A percentile compares a stretch with the other conserved stretches of the same genome.
These are phyloP conservation scores for Nicotiana noctiflora DNA, from an alignment of 257 asterid genomes.

Conservation along the genomic window DNA sequence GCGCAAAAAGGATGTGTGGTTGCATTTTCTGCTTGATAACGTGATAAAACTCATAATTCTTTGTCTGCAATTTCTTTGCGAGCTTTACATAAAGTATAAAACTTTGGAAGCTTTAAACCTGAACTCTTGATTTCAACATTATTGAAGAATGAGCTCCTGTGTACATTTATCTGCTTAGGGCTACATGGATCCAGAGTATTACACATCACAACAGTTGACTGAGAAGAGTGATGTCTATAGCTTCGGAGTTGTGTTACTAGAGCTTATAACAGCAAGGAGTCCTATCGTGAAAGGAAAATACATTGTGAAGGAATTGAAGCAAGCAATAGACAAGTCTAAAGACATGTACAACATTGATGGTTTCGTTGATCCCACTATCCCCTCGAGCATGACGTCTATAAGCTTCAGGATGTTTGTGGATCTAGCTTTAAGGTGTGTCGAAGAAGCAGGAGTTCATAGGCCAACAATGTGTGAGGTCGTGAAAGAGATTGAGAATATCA, in stretches of 20 bases:
- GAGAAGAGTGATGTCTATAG: constrained; percentile 17
- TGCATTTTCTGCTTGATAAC: not conserved
- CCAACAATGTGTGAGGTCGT: constrained; percentile 15
- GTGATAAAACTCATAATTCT: not conserved
- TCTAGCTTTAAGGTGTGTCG: constrained; percentile 8
- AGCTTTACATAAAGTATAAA: not conserved
- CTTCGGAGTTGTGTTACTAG: constrained; percentile 12
- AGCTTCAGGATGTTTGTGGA: constrained; percentile 12
- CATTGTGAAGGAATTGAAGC: constrained; percentile 4
- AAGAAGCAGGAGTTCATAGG: constrained; percentile 8
- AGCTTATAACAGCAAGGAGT: constrained; percentile 10
- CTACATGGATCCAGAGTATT: constrained; percentile 17
- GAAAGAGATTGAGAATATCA: constrained; percentile 15
- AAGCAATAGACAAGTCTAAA: constrained; percentile 11
- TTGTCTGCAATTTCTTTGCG: too few species aligned
- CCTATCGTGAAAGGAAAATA: constrained; percentile 12
- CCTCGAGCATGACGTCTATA: not conserved
- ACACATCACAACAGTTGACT: constrained; percentile 17
- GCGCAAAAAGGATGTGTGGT: too few species aligned
- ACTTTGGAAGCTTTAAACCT: not conserved
- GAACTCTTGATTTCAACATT: not conserved
- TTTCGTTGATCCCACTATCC: constrained; percentile 7
- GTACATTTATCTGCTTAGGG: constrained; percentile 3
- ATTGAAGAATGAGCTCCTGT: not conserved
- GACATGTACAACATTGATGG: constrained; percentile 4